phyloP scores from a whole-genome alignment of 2,329 filamentous ascomycete genomes.

The Cladosporium sphaerospermum region DNA sequence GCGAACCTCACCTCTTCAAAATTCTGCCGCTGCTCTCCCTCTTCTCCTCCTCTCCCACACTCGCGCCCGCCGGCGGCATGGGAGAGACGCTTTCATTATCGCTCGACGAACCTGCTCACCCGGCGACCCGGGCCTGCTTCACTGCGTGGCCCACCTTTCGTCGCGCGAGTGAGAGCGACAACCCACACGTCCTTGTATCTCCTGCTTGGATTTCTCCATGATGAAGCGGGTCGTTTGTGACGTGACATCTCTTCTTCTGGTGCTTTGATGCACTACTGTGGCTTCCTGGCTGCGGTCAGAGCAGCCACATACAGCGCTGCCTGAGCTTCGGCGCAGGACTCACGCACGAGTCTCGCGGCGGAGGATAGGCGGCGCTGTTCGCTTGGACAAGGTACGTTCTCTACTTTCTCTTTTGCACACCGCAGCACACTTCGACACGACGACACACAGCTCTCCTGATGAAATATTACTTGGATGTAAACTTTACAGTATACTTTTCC shows the following conservation, averaged over 20 bases:
- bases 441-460: constrained; percentile 3
- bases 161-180: constrained; percentile 38
- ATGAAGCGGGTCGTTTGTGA: constrained; percentile 46
- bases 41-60: constrained; percentile 4
- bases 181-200: constrained; percentile 43
- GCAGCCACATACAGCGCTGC: neutral
- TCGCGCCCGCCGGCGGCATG: constrained; percentile 7
- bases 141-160: constrained; percentile 31
- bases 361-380: neutral
- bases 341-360: neutral
- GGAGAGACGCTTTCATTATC: neutral
- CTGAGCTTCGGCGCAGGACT: neutral
- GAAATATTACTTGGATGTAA: constrained; percentile 13
- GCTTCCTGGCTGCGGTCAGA: neutral
- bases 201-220: constrained; percentile 44
- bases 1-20: constrained; percentile 1
- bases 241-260: constrained; percentile 33
- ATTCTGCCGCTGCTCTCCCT: constrained; percentile 3
- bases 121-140: constrained; percentile 32
- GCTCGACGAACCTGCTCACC: constrained; percentile 3
- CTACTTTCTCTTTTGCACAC: neutral
- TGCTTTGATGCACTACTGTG: neutral
- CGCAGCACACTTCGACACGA: neutral
- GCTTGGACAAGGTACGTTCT: neutral
- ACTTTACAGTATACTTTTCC: constrained; percentile 11